These are phyloP conservation scores for Aurantiochytrium sp. DNA, from an alignment of 108 stramenopile genomes.

Conservation along the genomic window DNA sequence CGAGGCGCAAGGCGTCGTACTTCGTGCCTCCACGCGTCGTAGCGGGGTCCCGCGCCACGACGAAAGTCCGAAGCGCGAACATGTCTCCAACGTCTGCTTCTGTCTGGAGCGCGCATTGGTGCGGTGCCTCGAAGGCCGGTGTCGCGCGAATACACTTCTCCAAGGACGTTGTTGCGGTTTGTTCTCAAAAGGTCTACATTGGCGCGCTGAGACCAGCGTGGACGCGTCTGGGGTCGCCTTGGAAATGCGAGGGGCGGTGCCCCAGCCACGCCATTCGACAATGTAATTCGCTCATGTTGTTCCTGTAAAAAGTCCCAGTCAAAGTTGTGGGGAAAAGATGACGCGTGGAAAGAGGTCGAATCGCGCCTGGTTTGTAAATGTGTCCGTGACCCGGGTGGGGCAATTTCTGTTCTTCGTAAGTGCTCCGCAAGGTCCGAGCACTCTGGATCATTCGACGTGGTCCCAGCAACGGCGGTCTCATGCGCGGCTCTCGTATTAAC, in stretches of 20 bases:
- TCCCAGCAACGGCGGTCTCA: background rate
- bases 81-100: background rate
- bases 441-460: background rate
- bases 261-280: too few species aligned
- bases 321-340: background rate
- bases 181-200: too few species aligned
- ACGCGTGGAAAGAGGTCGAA: background rate
- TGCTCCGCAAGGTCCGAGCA: background rate
- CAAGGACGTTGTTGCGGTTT: too few species aligned
- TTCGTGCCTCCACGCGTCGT: background rate
- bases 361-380: background rate
- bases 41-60: background rate
- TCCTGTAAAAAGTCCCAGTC: too few species aligned
- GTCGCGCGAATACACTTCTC: background rate
- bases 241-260: too few species aligned
- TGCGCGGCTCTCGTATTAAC: background rate
- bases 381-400: background rate
- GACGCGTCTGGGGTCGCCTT: too few species aligned
- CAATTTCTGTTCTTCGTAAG: background rate
- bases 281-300: too few species aligned
- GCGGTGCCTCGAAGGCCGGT: background rate
- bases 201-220: too few species aligned
- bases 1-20: background rate
- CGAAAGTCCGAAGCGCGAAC: background rate
- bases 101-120: background rate